Evolutionary conservation across 2,329 filamentous ascomycete species (phyloP), one percentile per base, ranked within the genome.

Genomic region (Chalaropsis thielavioides): DNA sequence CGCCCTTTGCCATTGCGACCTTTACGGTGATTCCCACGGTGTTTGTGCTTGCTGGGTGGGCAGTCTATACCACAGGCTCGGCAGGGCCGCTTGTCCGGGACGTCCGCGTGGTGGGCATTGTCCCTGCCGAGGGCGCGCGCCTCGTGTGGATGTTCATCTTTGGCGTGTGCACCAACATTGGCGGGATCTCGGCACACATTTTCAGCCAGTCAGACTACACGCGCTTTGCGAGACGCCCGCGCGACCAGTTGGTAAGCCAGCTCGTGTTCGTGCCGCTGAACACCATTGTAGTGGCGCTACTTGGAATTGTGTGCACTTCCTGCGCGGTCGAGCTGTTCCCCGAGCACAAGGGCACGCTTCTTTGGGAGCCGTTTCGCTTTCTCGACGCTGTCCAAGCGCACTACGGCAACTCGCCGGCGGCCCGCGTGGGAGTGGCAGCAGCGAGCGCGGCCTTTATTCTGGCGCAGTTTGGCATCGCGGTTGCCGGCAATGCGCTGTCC

Each of bases 11-110:
- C 70, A 78, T 76, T 64, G 75, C 75, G 17, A n/a, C 76, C 6
- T 76, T 74, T 13, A 80, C 80, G 77, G 61, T 80, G 6, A 69
- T 69, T 24, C 69, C 70, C 0, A 67, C 70, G 68, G 43, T 75
- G 69, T 64, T 74, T 69, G 70, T 71, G 61, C 79, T 81, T 72
- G 77, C 78, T 66, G 73, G 79, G 43, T 80, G 78, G 79, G 74
- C 77, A 1, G 70, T 80, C 2, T 70, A 74, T 1, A 73, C 73
- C 0, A 77, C 77, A 0, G 73, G 73, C 54, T 78, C 78, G 1
- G 69, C 69, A 0, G 78, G 78, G 40, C 69, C 77, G 2, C 72
- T 81, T 2, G 76, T 79, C 69, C 41, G 44, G 10, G 63, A 64
- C 27, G 41, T 64, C 22, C 67, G 72, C 6, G 72, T 70, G 17